Base-by-base conservation (phyloP, 2,329 filamentous ascomycete species). In the Epichloe aotearoae region DNA sequence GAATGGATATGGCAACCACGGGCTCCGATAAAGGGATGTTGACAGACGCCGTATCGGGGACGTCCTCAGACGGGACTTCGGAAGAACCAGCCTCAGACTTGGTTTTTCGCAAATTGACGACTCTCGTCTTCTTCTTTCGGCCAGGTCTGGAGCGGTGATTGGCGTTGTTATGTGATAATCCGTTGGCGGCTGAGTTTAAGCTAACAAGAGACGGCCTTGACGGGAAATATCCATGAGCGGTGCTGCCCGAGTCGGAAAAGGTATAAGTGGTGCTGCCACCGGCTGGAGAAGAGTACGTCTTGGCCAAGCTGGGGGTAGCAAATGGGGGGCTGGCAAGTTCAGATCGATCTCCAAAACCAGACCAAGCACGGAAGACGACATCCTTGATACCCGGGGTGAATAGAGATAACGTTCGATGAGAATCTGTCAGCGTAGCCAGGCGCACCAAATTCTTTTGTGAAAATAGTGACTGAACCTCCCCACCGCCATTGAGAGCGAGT, bases 401-500 rank as follows among this genome's bases (percentile, higher is more conserved):
- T 0, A 97, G 73, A 4, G 90, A 95, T 36, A 97, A 70, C 0
- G 93, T 97, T 46, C 87, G 82, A 60, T 97, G 89, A 2, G 89
- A 95, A 61, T 95, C 86, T 4, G 82, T 89, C 52, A 98, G 72
- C 0, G 88, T 80, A 23, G 86, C 88, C 12, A 98, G 73, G 47
- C 87, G 84, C 23, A 95, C 69, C 38, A 97, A 73, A 60, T 95
- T 97, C 75, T 95, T 95, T 62, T 95, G 88, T 0, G 91, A 97
- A 65, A 98, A 97, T 5, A 95, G 77, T 0, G 88, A 89, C 64
- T 95, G 88, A 19, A 85, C 80, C 62, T 95, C 90, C 4, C 84
- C 82, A 10, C 83, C 80, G 17, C 84, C 82, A 56, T 96, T 88
- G 8, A 95, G 73, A 0, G 86, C 84, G 49, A 95, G 71, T 3